A percentile compares a stretch with the other conserved stretches of the same genome.
phyloP scores from a whole-genome alignment of 768 basidiomycete genomes.

The Auricularia cornea region DNA sequence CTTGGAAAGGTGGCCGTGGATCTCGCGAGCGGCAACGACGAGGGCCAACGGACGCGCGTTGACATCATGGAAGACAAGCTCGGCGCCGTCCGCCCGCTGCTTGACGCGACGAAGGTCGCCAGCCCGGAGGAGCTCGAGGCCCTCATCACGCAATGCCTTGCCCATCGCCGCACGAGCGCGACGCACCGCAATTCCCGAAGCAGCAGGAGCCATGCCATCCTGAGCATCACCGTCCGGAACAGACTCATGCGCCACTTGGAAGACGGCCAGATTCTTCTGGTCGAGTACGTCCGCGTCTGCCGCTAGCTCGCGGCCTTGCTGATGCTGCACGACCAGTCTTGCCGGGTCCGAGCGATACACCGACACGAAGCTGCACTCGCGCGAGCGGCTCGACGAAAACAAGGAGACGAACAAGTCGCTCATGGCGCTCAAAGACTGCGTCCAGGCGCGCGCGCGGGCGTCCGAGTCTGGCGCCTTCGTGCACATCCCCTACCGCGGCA shows the following conservation, averaged over 20 bases:
- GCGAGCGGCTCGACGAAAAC: constrained; percentile 27
- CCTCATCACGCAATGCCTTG: constrained; percentile 21
- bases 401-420: constrained; percentile 30
- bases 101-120: constrained; percentile 19
- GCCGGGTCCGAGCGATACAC: constrained; percentile 31
- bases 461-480: constrained; percentile 28
- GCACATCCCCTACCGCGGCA: constrained; percentile 28
- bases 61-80: constrained; percentile 24
- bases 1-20: constrained; percentile 25
- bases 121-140: constrained; percentile 23
- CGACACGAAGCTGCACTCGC: constrained; percentile 28
- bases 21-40: constrained; percentile 19
- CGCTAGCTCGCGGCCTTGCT: not conserved
- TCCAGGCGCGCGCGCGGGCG: constrained; percentile 29
- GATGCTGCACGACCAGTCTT: constrained; percentile 14
- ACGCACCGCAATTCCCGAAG: constrained; percentile 25
- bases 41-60: constrained; percentile 19
- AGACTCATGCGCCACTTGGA: constrained; percentile 26
- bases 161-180: constrained; percentile 23
- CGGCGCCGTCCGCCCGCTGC: constrained; percentile 22
- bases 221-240: constrained; percentile 27
- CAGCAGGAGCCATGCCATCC: constrained; percentile 27
- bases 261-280: constrained; percentile 28
- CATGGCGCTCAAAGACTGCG: constrained; percentile 31
- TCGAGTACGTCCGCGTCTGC: constrained; percentile 20